A percentile compares a stretch with the other conserved stretches of the same genome.
Conservation (phyloP, 75 land plant species). For the Selaginella tamariscina region DNA sequence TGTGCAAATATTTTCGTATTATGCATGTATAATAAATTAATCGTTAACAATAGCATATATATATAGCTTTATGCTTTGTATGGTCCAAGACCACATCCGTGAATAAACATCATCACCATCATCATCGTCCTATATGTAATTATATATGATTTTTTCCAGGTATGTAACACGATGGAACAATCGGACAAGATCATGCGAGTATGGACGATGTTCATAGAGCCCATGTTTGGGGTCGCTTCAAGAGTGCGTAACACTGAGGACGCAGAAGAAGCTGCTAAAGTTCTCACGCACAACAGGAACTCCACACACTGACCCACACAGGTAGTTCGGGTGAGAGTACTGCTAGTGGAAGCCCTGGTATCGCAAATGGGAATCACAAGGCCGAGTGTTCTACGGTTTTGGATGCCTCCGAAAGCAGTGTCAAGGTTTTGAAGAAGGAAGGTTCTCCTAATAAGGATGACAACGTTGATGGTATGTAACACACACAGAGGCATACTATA, state of each 20-base stretch:
- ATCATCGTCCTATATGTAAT: too few relatives aligned
- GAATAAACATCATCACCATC: too few relatives aligned
- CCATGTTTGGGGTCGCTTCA: constrained; percentile 58
- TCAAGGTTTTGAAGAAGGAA: background rate
- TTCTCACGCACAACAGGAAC: background rate
- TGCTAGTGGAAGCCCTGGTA: background rate
- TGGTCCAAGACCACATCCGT: too few relatives aligned
- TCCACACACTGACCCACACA: too few relatives aligned
- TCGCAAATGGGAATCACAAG: too few relatives aligned
- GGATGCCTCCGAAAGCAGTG: background rate
- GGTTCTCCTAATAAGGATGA: background rate
- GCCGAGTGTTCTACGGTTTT: too few relatives aligned
- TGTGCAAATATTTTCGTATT: too few relatives aligned
- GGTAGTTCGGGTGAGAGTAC: constrained; percentile 21
- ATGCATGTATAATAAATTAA: too few relatives aligned
- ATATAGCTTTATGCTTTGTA: too few relatives aligned
- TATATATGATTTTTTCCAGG: too few relatives aligned
- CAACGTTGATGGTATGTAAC: background rate
- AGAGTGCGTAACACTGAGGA: constrained; percentile 60
- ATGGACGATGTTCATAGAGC: constrained; percentile 77
- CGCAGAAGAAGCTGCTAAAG: constrained; percentile 49
- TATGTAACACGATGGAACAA: constrained; percentile 60
- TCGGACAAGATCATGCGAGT: constrained; percentile 67
- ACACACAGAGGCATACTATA: too few relatives aligned
- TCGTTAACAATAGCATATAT: too few relatives aligned